Conservation (phyloP, 805 yeast species). For the Middelhovenomyces tepae region DNA sequence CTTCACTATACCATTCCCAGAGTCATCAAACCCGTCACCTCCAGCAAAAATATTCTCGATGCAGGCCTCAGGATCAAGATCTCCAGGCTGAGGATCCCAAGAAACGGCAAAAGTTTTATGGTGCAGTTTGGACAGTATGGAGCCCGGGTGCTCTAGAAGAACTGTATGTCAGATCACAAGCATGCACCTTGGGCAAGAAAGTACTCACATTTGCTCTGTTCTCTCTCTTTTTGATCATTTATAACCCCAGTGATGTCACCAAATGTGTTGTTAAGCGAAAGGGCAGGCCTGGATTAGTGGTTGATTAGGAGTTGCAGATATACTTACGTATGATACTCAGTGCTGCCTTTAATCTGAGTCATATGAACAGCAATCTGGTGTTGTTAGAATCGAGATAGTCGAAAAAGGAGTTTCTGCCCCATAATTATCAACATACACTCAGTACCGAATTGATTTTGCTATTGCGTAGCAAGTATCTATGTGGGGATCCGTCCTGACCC, state of each 20-base stretch:
- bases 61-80: conserved; percentile 59
- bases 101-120: conserved; percentile 47
- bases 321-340: conserved; percentile 35
- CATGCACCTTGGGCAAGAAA: too few relatives aligned
- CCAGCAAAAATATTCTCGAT: conserved; percentile 67
- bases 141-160: conserved; percentile 34
- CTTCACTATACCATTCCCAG: too few relatives aligned
- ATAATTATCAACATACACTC: conserved; percentile 22
- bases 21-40: conserved; percentile 46
- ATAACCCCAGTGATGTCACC: conserved; percentile 42
- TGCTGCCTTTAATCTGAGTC: conserved; percentile 35
- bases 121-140: conserved; percentile 42
- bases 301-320: not conserved
- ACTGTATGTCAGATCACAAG: too few relatives aligned
- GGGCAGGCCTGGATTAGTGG: conserved; percentile 21
- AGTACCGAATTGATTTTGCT: conserved; percentile 80
- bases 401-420: conserved; percentile 7
- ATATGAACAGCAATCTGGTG: conserved; percentile 47
- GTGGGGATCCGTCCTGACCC: conserved; percentile 39
- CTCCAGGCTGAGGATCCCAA: conserved; percentile 51
- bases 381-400: too few relatives aligned
- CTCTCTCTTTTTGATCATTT: conserved; percentile 18
- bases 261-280: conserved; percentile 35
- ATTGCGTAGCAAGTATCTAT: conserved; percentile 62
- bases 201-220: too few relatives aligned